Conservation (phyloP, 164 flowering plant genomes). For the Warburgia ugandensis region DNA sequence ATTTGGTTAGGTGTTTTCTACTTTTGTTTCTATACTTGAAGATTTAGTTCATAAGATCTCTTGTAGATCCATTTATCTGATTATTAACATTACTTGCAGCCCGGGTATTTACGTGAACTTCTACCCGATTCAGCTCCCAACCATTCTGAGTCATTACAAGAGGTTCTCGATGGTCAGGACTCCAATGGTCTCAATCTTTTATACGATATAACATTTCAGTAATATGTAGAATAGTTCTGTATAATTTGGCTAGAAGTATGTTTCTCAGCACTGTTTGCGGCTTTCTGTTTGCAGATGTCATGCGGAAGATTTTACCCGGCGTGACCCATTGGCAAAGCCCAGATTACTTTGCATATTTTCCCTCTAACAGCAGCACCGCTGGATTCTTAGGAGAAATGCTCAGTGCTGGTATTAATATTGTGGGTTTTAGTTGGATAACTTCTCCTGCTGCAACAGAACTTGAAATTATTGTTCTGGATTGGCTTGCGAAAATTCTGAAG, state of each 20-base stretch:
- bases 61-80: background rate
- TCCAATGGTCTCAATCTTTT: conserved; percentile 4
- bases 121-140: conserved; percentile 78
- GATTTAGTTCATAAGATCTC: too few species aligned
- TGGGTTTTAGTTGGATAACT: conserved; percentile 93
- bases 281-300: conserved; percentile 48
- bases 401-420: conserved; percentile 81
- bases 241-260: background rate
- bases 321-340: conserved; percentile 99
- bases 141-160: conserved; percentile 61
- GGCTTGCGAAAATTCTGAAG: conserved; percentile 85
- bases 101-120: conserved; percentile 72
- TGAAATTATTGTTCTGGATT: conserved; percentile 86
- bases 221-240: conserved; percentile 1
- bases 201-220: background rate
- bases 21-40: too few species aligned
- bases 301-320: conserved; percentile 74
- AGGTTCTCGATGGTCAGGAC: conserved; percentile 64
- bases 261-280: background rate
- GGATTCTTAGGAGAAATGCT: conserved; percentile 98
- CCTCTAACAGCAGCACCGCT: conserved; percentile 83
- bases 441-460: conserved; percentile 99
- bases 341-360: conserved; percentile 84
- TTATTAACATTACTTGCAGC: conserved; percentile 37
- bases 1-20: too few species aligned